Percentiles rank a stretch among this genome's conserved stretches.
phyloP scores from a whole-genome alignment of 495 filamentous ascomycete species.

The Choiromyces venosus region DNA sequence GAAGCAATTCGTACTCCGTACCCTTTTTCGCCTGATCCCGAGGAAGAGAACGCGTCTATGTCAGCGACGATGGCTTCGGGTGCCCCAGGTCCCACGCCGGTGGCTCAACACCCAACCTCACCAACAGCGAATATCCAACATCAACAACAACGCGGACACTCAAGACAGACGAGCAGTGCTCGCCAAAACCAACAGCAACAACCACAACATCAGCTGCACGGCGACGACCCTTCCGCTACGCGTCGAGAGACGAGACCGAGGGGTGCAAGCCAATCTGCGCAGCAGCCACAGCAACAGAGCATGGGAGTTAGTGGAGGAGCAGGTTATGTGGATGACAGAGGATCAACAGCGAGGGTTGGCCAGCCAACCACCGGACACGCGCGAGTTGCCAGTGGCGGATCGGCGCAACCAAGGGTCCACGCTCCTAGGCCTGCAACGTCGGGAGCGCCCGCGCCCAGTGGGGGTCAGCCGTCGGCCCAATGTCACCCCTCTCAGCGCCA shows the following conservation, averaged over 20 bases:
- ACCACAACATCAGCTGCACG: slow-evolving; percentile 15
- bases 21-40: slow-evolving; percentile 73
- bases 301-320: slow-evolving; percentile 9
- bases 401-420: slow-evolving; percentile 29
- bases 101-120: slow-evolving; percentile 45
- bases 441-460: slow-evolving; percentile 18
- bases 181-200: slow-evolving; percentile 25
- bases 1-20: slow-evolving; percentile 80
- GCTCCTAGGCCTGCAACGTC: slow-evolving; percentile 28
- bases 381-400: slow-evolving; percentile 14
- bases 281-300: slow-evolving; percentile 23
- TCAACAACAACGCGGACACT: slow-evolving; percentile 33
- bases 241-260: slow-evolving; percentile 21
- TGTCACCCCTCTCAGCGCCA: slow-evolving; percentile 11
- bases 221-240: slow-evolving; percentile 6
- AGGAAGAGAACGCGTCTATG: slow-evolving; percentile 93
- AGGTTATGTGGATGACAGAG: slow-evolving; percentile 16
- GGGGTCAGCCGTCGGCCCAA: slow-evolving; percentile 18
- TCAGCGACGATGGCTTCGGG: slow-evolving; percentile 65
- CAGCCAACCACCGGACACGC: background rate
- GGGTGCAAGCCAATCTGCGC: slow-evolving; percentile 18
- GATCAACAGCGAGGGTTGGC: slow-evolving; percentile 29
- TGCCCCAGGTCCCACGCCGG: slow-evolving; percentile 49
- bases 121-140: slow-evolving; percentile 29
- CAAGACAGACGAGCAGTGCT: slow-evolving; percentile 29